Evolutionary conservation across 441 rosid species (phyloP).

Genomic region (Mallotus japonicus): DNA sequence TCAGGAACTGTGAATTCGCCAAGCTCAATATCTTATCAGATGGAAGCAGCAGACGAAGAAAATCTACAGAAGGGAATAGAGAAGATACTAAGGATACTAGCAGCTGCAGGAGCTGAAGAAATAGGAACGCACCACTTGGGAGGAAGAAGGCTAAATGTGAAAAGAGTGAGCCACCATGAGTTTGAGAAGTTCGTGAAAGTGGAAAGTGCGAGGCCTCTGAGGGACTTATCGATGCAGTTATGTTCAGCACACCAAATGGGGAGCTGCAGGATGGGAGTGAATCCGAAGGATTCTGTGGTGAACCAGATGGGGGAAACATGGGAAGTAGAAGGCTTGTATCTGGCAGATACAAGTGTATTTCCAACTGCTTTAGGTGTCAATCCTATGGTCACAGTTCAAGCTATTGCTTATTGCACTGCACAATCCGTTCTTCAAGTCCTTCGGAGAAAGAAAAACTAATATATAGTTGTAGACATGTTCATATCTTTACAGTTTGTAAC

Average conservation of each 20-base stretch:
- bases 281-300: slow-evolving; percentile 59
- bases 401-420: slow-evolving; percentile 74
- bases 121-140: slow-evolving; percentile 62
- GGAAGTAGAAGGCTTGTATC: slow-evolving; percentile 65
- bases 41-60: slow-evolving; percentile 49
- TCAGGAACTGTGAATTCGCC: slow-evolving; percentile 48
- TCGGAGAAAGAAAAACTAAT: slow-evolving; percentile 31
- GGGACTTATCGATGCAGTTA: slow-evolving; percentile 42
- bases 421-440: slow-evolving; percentile 55
- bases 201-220: slow-evolving; percentile 53
- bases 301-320: slow-evolving; percentile 73
- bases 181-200: slow-evolving; percentile 58
- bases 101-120: slow-evolving; percentile 81
- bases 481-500: no score
- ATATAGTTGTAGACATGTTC: no score
- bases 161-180: slow-evolving; percentile 35
- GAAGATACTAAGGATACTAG: slow-evolving; percentile 55
- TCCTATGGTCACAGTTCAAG: slow-evolving; percentile 86
- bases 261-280: slow-evolving; percentile 76
- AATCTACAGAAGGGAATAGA: slow-evolving; percentile 59
- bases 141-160: slow-evolving; percentile 57
- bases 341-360: slow-evolving; percentile 80
- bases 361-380: slow-evolving; percentile 87
- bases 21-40: slow-evolving; percentile 41
- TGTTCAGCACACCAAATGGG: slow-evolving; percentile 94